A percentile compares a stretch with the other conserved stretches of the same genome.
Conservation (phyloP, 1,284 basidiomycete genomes). For the Puccinia polysora region DNA sequence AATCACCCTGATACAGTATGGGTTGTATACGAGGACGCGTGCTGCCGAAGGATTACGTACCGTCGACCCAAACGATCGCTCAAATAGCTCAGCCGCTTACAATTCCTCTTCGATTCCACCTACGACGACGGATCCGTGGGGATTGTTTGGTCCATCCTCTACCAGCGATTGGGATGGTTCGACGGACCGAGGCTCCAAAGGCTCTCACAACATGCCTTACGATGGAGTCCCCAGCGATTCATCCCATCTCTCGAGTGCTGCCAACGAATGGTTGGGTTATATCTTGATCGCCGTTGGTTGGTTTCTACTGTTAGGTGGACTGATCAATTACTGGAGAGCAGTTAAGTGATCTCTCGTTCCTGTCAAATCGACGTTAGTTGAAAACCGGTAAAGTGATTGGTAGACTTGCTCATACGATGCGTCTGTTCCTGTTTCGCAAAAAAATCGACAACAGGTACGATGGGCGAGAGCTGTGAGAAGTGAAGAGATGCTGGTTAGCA, state of each 20-base stretch:
- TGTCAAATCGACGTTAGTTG: no score
- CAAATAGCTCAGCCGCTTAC: neutral
- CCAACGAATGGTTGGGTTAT: constrained; percentile 78
- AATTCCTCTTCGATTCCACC: neutral
- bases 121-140: constrained; percentile 19
- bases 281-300: constrained; percentile 85
- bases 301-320: constrained; percentile 62
- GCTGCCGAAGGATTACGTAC: constrained; percentile 52
- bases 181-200: constrained; percentile 50
- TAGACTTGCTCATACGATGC: no score
- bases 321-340: constrained; percentile 72
- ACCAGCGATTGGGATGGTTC: constrained; percentile 50
- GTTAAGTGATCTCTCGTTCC: no score
- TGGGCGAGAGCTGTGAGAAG: no score
- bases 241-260: constrained; percentile 54
- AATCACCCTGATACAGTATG: constrained; percentile 86
- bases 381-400: no score
- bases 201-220: constrained; percentile 51
- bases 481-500: no score
- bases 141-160: constrained; percentile 49
- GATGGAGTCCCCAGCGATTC: constrained; percentile 51
- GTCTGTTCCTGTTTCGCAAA: no score
- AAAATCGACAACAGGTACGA: no score
- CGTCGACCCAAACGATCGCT: neutral
- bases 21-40: constrained; percentile 69